Conservation (phyloP, 129 eudicot genomes). For the Centaurea solstitialis region DNA sequence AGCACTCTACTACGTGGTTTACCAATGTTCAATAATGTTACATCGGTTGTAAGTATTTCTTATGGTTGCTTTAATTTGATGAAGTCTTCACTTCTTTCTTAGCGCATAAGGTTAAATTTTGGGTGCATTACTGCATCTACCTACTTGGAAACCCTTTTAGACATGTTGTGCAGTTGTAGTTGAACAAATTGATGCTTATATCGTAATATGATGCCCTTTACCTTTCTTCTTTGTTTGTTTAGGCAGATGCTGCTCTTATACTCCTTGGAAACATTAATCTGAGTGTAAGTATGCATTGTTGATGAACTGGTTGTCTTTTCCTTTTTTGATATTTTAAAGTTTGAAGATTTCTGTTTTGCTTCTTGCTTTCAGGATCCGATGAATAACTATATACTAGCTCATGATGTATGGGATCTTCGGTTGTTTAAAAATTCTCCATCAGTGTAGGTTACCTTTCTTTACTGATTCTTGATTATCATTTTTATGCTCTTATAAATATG, state of each 20-base stretch:
- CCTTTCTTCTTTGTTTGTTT: constrained; percentile 31
- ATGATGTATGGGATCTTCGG: constrained; percentile 88
- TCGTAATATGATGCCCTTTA: not conserved
- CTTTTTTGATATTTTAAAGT: constrained; percentile 3
- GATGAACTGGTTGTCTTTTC: not conserved
- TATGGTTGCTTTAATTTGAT: constrained; percentile 16
- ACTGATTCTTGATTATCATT: constrained; percentile 3
- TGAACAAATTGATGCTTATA: constrained; percentile 1
- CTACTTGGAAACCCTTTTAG: constrained; percentile 4
- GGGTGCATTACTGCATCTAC: not conserved
- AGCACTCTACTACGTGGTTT: constrained; percentile 70
- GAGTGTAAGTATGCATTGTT: constrained; percentile 47
- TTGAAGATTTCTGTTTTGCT: constrained; percentile 14
- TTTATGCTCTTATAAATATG: not conserved
- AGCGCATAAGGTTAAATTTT: not conserved
- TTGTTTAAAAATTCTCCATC: constrained; percentile 75
- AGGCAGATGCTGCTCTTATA: constrained; percentile 88
- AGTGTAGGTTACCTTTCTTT: constrained; percentile 51
- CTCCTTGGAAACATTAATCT: constrained; percentile 71
- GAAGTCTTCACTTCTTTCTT: constrained; percentile 11
- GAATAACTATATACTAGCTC: constrained; percentile 54
- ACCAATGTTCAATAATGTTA: constrained; percentile 66
- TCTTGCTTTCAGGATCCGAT: constrained; percentile 52
- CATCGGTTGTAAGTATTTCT: constrained; percentile 64
- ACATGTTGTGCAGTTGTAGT: not conserved